These are phyloP conservation scores for Monilinia vaccinii-corymbosi DNA, from an alignment of 2,329 filamentous ascomycete genomes.

Conservation along the genomic window DNA sequence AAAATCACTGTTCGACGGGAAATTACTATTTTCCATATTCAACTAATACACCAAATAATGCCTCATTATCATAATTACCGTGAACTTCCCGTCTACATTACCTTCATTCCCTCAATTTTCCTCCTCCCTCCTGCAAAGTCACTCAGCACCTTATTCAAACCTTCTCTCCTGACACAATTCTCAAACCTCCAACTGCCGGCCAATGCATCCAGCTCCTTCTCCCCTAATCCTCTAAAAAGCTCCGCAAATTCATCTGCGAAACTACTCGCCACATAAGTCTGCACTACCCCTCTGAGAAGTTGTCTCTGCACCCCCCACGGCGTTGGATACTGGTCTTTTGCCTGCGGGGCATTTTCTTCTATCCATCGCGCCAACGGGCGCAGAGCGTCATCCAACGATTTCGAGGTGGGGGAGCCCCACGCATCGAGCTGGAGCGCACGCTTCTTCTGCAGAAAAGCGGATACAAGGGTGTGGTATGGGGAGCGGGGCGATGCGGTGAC, in stretches of 20 bases:
- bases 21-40: neutral
- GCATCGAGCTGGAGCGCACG: slow-evolving; percentile 42
- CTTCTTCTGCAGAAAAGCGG: slow-evolving; percentile 48
- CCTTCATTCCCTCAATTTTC: neutral
- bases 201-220: slow-evolving; percentile 42
- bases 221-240: slow-evolving; percentile 41
- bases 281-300: slow-evolving; percentile 36
- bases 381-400: slow-evolving; percentile 27
- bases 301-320: slow-evolving; percentile 43
- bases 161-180: slow-evolving; percentile 39
- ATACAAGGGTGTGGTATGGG: slow-evolving; percentile 41
- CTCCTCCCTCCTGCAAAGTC: slow-evolving; percentile 12
- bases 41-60: no score
- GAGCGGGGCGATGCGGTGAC: slow-evolving; percentile 35
- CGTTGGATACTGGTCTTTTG: slow-evolving; percentile 19
- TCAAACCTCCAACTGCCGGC: slow-evolving; percentile 42
- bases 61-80: neutral
- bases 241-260: slow-evolving; percentile 46
- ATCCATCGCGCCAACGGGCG: slow-evolving; percentile 22
- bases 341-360: slow-evolving; percentile 36
- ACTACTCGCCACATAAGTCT: slow-evolving; percentile 42
- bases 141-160: slow-evolving; percentile 22
- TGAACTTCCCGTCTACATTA: no score
- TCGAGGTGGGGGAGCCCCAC: slow-evolving; percentile 38
- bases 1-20: no score